Percentiles rank a stretch among this genome's conserved stretches.
These are phyloP conservation scores for Vaccinium myrtillus DNA, from an alignment of 148 eudicot genomes.

Conservation along the genomic window DNA sequence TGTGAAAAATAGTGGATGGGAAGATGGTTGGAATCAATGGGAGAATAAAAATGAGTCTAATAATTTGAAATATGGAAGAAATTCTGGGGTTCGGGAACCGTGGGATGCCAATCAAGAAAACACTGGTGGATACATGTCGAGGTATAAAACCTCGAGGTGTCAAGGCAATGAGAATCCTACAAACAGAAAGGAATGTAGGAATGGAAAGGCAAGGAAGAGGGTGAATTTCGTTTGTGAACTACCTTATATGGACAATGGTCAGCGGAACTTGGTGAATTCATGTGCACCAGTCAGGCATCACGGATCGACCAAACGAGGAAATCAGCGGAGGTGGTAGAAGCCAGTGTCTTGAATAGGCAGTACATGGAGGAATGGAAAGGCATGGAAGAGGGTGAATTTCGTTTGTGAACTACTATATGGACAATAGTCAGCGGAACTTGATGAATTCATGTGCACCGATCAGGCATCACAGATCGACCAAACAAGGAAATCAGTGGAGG, in stretches of 20 bases:
- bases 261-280: conserved; percentile 14
- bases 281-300: conserved; percentile 12
- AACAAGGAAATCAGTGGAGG: conserved; percentile 5
- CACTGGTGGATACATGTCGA: conserved; percentile 32
- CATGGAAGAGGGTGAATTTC: conserved; percentile 7
- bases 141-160: conserved; percentile 45
- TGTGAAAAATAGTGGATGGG: conserved; percentile 20
- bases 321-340: conserved; percentile 16
- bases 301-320: neutral
- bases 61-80: neutral
- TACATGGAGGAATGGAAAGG: conserved; percentile 18
- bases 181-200: conserved; percentile 14
- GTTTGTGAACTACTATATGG: conserved; percentile 12
- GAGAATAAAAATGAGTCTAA: neutral
- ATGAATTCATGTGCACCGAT: conserved; percentile 15
- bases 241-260: neutral
- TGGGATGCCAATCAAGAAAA: conserved; percentile 23
- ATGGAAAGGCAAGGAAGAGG: conserved; percentile 9
- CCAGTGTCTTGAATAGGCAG: conserved; percentile 11
- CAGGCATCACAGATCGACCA: neutral
- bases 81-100: conserved; percentile 16
- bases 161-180: conserved; percentile 21
- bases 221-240: conserved; percentile 14
- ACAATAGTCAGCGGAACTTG: conserved; percentile 11
- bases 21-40: conserved; percentile 22